These are phyloP conservation scores for Calocybe gambosa DNA, from an alignment of 1,284 basidiomycete species.

Conservation along the genomic window DNA sequence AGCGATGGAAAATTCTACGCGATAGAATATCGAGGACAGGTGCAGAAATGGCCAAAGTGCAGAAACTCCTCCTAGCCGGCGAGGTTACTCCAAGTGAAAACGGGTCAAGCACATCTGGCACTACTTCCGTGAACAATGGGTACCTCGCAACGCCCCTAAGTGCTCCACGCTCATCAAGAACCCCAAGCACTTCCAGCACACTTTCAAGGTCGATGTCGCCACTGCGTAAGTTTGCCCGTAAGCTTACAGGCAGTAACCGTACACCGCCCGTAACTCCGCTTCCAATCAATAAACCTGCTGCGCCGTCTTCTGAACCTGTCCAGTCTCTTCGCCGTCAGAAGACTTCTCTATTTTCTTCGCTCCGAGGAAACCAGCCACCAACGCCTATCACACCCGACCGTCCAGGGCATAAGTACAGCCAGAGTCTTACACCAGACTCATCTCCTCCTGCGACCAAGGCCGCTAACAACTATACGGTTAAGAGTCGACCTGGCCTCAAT, in stretches of 20 bases:
- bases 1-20: constrained; percentile 74
- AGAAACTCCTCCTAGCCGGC: constrained; percentile 49
- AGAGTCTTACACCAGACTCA: constrained; percentile 64
- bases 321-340: constrained; percentile 48
- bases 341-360: constrained; percentile 49
- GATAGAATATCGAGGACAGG: constrained; percentile 76
- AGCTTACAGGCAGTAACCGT: constrained; percentile 42
- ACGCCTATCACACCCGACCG: constrained; percentile 51
- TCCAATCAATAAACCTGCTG: constrained; percentile 32
- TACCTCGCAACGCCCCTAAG: constrained; percentile 61
- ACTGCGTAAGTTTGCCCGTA: constrained; percentile 67
- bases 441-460: constrained; percentile 41
- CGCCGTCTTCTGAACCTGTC: constrained; percentile 50
- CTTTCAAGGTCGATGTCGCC: constrained; percentile 73
- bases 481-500: constrained; percentile 27
- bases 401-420: constrained; percentile 59
- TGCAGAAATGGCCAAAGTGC: constrained; percentile 71
- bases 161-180: constrained; percentile 35
- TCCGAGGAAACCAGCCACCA: constrained; percentile 35
- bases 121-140: constrained; percentile 43
- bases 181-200: constrained; percentile 44
- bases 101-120: constrained; percentile 60
- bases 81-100: constrained; percentile 58
- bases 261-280: constrained; percentile 45
- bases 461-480: constrained; percentile 35